These are phyloP conservation scores for Hericium erinaceus DNA, from an alignment of 768 basidiomycete species.

Conservation along the genomic window DNA sequence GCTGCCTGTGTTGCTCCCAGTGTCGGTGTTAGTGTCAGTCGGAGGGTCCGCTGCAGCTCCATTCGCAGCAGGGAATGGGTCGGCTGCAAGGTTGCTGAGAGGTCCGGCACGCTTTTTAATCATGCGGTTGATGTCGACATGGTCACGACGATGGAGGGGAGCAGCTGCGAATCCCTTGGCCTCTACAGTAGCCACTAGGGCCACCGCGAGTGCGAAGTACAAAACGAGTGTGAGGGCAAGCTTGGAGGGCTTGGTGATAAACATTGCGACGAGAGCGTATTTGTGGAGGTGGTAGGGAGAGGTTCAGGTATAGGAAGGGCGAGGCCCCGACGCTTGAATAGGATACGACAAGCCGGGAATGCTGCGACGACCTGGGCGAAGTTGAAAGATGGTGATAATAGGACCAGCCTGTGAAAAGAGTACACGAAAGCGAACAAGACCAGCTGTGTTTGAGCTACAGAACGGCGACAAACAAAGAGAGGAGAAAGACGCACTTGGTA, in stretches of 20 bases:
- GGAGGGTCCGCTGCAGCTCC: slow-evolving; percentile 16
- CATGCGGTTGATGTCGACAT: slow-evolving; percentile 52
- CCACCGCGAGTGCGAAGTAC: slow-evolving; percentile 45
- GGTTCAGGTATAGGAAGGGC: background rate
- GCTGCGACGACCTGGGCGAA: background rate
- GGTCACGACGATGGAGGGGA: slow-evolving; percentile 39
- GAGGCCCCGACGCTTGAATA: background rate
- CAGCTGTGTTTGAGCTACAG: background rate
- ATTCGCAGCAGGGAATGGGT: slow-evolving; percentile 25
- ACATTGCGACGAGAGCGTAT: slow-evolving; percentile 32
- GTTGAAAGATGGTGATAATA: background rate
- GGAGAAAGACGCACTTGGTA: slow-evolving; percentile 1
- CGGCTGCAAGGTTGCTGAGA: background rate
- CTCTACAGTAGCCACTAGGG: slow-evolving; percentile 32
- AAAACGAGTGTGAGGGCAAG: slow-evolving; percentile 57
- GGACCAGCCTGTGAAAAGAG: slow-evolving; percentile 10
- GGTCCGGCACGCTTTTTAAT: slow-evolving; percentile 48
- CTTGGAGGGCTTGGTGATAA: slow-evolving; percentile 32
- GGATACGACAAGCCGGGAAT: slow-evolving; percentile 2
- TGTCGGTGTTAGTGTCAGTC: slow-evolving; percentile 4
- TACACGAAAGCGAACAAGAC: background rate
- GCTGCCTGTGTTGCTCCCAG: background rate
- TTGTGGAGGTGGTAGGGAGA: background rate
- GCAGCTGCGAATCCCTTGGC: slow-evolving; percentile 35
- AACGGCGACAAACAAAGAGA: background rate